Evolutionary conservation across 2,329 filamentous ascomycete genomes (phyloP), one percentile per base, ranked within the genome.

Genomic region (Talaromyces albobiverticillius): DNA sequence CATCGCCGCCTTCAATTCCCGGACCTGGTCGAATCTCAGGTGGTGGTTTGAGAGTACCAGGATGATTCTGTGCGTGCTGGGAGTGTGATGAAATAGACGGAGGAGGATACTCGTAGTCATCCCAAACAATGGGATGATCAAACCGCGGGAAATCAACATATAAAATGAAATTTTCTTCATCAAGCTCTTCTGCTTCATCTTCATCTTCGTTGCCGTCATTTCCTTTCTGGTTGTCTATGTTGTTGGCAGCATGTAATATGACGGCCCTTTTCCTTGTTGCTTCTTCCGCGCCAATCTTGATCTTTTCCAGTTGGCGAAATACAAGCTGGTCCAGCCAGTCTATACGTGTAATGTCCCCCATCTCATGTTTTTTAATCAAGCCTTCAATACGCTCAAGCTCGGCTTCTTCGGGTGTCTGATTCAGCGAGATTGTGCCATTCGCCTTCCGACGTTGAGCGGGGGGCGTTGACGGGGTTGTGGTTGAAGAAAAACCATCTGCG

Each of bases 281-380:
- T 62, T 80, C 82, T 32, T 88, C 84, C 10, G 83, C 82, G 63
- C 85, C 80, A 2, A 84, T 68, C 20, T 86, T 83, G 55, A 85
- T 80, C 72, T 89, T 94, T 74, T 96, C 93, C 56, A 95, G 86
- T 49, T 88, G 88, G 38, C 93, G 86, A 68, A 95, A 99, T 2
- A 96, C 92, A 62, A 97, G 81, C 65, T 94, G 89, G 69, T 99
- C 94, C 41, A 99, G 82, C 95, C 94, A 99, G 64, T 95, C 90
- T 46, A 96, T 88, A 14, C 91, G 84, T 0, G 90, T 86, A 23
- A 99, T 93, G 68, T 99, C 94, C 16, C 91, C 92, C 88, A 96
- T 95, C 68, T 99, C 95, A 67, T 97, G 94, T 72, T 96, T 95
- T 74, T 99, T 99, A 68, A 99, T 88, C 20, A 97, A 72, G 51